A percentile compares a stretch with the other conserved stretches of the same genome.
Evolutionary conservation across 257 asterid genomes (phyloP).

Genomic region (Solanum rostratum): DNA sequence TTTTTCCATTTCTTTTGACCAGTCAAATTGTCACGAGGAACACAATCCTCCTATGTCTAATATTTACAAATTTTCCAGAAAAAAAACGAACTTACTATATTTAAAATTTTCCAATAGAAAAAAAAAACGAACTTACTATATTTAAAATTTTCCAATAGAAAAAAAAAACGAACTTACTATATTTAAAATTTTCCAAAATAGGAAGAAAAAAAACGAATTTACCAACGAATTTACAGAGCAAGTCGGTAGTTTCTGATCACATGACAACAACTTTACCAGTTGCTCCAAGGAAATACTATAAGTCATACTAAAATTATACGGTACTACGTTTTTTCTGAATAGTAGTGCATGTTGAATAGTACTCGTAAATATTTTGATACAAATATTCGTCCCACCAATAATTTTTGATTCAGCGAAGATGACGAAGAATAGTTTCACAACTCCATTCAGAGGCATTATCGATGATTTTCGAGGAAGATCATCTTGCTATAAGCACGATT

Average conservation of each 20-base stretch:
- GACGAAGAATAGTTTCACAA: background rate
- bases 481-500: constrained; percentile 40
- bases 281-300: too few species aligned
- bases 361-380: background rate
- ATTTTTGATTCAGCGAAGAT: background rate
- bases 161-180: too few species aligned
- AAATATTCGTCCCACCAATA: background rate
- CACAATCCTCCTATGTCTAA: background rate
- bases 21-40: background rate
- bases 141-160: background rate
- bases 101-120: too few species aligned
- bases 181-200: too few species aligned
- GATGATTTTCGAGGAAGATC: constrained; percentile 31
- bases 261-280: too few species aligned
- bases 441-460: constrained; percentile 29
- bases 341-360: background rate
- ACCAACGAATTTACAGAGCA: too few species aligned
- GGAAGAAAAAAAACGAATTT: too few species aligned
- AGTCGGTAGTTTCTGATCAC: too few species aligned
- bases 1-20: background rate
- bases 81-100: too few species aligned
- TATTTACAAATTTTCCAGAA: too few species aligned
- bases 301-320: background rate
- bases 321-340: background rate
- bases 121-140: too few species aligned